Evolutionary conservation across 352 stramenopile species (phyloP), one percentile per base, ranked within the genome.

Genomic region (Pythium chondricola): DNA sequence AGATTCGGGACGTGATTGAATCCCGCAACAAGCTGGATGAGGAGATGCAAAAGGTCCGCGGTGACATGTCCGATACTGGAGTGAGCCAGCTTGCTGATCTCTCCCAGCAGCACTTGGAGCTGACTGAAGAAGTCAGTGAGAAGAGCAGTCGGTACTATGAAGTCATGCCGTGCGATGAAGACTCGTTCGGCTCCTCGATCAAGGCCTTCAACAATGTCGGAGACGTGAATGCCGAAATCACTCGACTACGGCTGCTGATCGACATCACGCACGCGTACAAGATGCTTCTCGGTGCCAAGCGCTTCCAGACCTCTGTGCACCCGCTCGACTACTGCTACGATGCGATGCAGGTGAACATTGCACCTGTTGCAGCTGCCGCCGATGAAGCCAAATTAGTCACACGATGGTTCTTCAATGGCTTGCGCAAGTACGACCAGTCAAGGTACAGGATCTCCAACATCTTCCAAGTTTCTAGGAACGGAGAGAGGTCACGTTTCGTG

Each of bases 311-410:
- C 4, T 46, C 39, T 6, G 26, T 70, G 6, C 71, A 91, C 38
- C 79, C 79, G 17, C 52, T 91, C 5, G 79, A 91, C n/a, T 91
- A 91, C 41, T 91, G 79, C 52, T 85, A 86, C 45, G 61, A 85
- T 18, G 70, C 79, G 7, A 42, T 91, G 50, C 79, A 88, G 65
- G 71, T 92, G 16, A 69, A 71, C 26, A 49, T 85, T 7, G 30
- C 65, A 2, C 64, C 67, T 7, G 51, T 85, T 4, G 17, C 40
- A 2, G 24, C 53, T 6, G 56, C 61, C 9, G 48, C 66, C 0
- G 22, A 64, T 0, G 80, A 88, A 33, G 57, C 65, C 2, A 65
- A 76, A 31, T 43, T 86, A 10, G 51, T 88, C 9, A 63, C 67
- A 20, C 65, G 58, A 21, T 89, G 85, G 53, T 92, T 88, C 43